Evolutionary conservation across 176 grass and related monocot species (phyloP).

Genomic region (Eleusine indica): DNA sequence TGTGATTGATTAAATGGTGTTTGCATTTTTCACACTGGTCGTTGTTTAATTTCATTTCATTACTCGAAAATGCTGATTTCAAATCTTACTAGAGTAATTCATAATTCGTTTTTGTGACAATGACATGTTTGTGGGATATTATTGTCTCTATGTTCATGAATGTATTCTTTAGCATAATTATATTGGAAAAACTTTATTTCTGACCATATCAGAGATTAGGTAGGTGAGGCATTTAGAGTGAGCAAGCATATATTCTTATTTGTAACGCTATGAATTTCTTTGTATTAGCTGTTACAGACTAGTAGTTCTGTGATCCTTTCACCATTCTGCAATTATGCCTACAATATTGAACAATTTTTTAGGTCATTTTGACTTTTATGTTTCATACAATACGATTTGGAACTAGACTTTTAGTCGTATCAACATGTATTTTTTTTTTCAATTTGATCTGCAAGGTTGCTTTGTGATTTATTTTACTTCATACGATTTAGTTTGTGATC

Average conservation of each 20-base stretch:
- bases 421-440: slow-evolving; percentile 5
- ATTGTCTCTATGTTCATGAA: slow-evolving; percentile 18
- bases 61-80: neutral
- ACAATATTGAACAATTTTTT: neutral
- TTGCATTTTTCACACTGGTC: neutral
- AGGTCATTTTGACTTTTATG: neutral
- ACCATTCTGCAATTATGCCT: neutral
- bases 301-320: neutral
- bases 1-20: neutral
- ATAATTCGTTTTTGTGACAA: neutral
- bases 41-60: slow-evolving; percentile 18
- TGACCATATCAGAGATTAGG: neutral
- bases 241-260: slow-evolving; percentile 10
- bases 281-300: neutral
- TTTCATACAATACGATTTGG: neutral
- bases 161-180: neutral
- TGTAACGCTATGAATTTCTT: neutral
- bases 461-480: slow-evolving; percentile 20
- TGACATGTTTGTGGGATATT: neutral
- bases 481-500: slow-evolving; percentile 9
- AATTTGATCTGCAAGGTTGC: neutral
- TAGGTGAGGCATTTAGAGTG: slow-evolving; percentile 1
- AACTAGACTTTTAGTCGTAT: neutral
- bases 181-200: neutral
- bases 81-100: slow-evolving; percentile 17